Conservation (phyloP, 306 rosid genomes). For the Trifolium pratense region DNA sequence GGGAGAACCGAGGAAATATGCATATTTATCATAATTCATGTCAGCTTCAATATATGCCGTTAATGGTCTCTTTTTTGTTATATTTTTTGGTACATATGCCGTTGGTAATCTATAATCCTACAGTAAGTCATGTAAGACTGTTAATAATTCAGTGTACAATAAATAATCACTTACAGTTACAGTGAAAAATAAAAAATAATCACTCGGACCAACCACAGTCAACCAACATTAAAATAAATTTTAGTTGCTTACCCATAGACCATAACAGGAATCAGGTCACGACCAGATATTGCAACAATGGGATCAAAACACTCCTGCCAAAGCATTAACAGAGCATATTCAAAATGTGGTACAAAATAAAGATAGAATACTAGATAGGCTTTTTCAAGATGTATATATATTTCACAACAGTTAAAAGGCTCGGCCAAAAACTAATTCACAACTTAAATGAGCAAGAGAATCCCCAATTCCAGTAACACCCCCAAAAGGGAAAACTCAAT, state of each 20-base stretch:
- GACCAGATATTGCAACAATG: conserved; percentile 93
- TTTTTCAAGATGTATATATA: conserved; percentile 22
- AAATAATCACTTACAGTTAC: too few species aligned
- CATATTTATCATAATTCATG: conserved; percentile 10
- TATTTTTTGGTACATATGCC: too few species aligned
- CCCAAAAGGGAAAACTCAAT: too few species aligned
- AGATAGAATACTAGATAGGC: neutral
- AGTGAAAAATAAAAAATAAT: too few species aligned
- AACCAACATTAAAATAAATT: conserved; percentile 22
- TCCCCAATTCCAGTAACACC: too few species aligned
- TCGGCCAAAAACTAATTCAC: too few species aligned
- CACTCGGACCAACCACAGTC: conserved; percentile 12
- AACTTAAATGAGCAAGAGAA: too few species aligned
- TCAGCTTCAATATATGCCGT: conserved; percentile 21
- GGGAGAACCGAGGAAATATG: neutral
- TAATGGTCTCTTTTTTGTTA: too few species aligned
- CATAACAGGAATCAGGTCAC: conserved; percentile 99
- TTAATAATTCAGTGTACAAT: conserved; percentile 6
- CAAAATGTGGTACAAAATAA: conserved; percentile 21
- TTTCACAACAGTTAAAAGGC: too few species aligned
- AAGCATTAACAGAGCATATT: conserved; percentile 39
- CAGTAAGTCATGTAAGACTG: conserved; percentile 1
- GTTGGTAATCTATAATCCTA: neutral
- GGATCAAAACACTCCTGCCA: conserved; percentile 98
- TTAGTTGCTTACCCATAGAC: conserved; percentile 82